Conservation (phyloP, 2,329 filamentous ascomycete genomes). For the Phialophora macrospora region DNA sequence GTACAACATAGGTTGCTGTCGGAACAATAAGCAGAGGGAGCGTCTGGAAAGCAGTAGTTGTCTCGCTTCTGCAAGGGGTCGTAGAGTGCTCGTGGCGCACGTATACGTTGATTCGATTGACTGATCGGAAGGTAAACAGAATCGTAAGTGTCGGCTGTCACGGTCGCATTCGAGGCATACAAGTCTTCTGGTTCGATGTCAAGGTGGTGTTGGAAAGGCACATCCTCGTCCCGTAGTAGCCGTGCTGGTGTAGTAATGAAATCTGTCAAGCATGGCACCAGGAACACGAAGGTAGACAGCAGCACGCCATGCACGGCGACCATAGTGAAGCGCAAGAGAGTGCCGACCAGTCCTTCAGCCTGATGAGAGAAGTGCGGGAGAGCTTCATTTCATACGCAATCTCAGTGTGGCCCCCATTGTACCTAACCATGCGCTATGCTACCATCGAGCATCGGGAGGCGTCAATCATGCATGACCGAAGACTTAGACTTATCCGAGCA, state of each 20-base stretch:
- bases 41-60: slow-evolving; percentile 8
- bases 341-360: neutral
- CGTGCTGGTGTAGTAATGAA: neutral
- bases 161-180: neutral
- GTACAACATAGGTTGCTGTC: slow-evolving; percentile 2
- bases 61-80: neutral
- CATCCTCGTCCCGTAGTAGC: neutral
- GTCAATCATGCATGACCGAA: neutral
- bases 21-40: neutral
- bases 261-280: neutral
- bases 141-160: neutral
- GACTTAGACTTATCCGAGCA: neutral
- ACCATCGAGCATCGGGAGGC: neutral
- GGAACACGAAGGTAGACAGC: neutral
- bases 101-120: neutral
- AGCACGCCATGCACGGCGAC: neutral
- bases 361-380: slow-evolving; percentile 2
- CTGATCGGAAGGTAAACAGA: neutral
- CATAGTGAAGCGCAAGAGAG: slow-evolving; percentile 2
- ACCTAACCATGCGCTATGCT: neutral
- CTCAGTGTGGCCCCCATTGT: neutral
- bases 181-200: neutral
- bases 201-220: neutral
- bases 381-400: neutral
- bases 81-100: neutral